Conservation (phyloP, 768 basidiomycete species). For the Suillus spraguei region DNA sequence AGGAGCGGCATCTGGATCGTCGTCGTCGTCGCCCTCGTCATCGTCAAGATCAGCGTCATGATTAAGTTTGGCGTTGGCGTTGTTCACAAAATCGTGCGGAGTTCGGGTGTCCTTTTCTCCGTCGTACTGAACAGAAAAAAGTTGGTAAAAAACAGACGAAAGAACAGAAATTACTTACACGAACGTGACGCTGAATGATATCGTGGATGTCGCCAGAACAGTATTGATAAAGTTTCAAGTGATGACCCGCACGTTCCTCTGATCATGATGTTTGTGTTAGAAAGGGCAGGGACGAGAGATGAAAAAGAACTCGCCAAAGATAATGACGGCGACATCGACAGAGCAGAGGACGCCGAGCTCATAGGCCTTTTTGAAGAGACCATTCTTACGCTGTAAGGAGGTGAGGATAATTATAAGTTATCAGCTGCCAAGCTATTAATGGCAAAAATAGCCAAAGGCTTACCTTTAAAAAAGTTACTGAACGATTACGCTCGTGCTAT, state of each 20-base stretch:
- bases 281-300: conserved; percentile 7
- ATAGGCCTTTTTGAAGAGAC: conserved; percentile 90
- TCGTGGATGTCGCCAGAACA: conserved; percentile 71
- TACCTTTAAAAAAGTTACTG: conserved; percentile 90
- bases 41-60: conserved; percentile 33
- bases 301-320: conserved; percentile 61
- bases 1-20: conserved; percentile 30
- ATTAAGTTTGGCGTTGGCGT: conserved; percentile 25
- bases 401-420: conserved; percentile 36
- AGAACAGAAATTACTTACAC: conserved; percentile 36
- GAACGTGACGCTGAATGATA: conserved; percentile 69
- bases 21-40: conserved; percentile 42
- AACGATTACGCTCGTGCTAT: conserved; percentile 90
- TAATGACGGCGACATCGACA: conserved; percentile 86
- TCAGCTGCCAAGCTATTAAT: conserved; percentile 35
- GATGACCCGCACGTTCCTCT: conserved; percentile 81
- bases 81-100: conserved; percentile 50
- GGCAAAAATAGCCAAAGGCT: conserved; percentile 66
- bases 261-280: conserved; percentile 39
- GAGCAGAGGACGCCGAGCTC: conserved; percentile 90
- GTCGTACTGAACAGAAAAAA: conserved; percentile 40
- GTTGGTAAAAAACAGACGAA: not conserved
- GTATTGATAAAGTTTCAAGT: conserved; percentile 82
- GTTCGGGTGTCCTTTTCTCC: conserved; percentile 53
- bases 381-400: conserved; percentile 73